Evolutionary conservation across 495 filamentous ascomycete genomes (phyloP).

Genomic region (Trichoderma parareesei): DNA sequence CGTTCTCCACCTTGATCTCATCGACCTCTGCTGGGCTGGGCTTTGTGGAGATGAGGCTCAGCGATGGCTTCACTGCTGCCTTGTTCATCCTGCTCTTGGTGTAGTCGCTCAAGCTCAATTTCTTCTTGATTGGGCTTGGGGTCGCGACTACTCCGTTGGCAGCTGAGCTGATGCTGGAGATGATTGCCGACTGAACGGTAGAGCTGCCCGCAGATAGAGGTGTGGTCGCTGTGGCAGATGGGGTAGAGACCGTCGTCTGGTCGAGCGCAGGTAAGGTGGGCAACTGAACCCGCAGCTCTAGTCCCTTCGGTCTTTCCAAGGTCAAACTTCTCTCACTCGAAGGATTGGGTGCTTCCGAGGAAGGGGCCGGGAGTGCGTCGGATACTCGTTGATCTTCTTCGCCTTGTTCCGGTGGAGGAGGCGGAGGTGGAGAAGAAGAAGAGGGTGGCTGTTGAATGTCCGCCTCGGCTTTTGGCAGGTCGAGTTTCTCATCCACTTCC

Average conservation of each 20-base stretch:
- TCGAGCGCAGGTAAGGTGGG: conserved; percentile 38
- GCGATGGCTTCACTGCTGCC: conserved; percentile 29
- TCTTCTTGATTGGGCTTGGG: conserved; percentile 60
- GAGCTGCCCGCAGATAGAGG: conserved; percentile 37
- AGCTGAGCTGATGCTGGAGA: conserved; percentile 30
- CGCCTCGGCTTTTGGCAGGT: background rate
- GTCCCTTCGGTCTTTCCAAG: conserved; percentile 27
- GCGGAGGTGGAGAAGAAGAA: background rate
- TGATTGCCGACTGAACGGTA: conserved; percentile 46
- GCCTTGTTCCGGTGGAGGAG: background rate
- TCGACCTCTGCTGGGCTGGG: conserved; percentile 28
- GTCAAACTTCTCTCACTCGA: background rate
- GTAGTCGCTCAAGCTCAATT: conserved; percentile 68
- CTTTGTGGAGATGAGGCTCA: conserved; percentile 15
- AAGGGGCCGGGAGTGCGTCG: background rate
- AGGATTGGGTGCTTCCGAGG: background rate
- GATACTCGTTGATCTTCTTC: background rate
- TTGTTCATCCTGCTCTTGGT: conserved; percentile 46
- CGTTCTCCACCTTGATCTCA: conserved; percentile 34
- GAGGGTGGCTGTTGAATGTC: background rate
- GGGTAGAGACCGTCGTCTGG: conserved; percentile 20
- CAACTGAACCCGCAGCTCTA: conserved; percentile 44
- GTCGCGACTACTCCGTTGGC: conserved; percentile 37
- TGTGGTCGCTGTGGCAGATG: conserved; percentile 30
- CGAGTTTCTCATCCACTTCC: background rate